phyloP scores from a whole-genome alignment of 2,329 filamentous ascomycete genomes.

The Cladosporium cucumerinum region DNA sequence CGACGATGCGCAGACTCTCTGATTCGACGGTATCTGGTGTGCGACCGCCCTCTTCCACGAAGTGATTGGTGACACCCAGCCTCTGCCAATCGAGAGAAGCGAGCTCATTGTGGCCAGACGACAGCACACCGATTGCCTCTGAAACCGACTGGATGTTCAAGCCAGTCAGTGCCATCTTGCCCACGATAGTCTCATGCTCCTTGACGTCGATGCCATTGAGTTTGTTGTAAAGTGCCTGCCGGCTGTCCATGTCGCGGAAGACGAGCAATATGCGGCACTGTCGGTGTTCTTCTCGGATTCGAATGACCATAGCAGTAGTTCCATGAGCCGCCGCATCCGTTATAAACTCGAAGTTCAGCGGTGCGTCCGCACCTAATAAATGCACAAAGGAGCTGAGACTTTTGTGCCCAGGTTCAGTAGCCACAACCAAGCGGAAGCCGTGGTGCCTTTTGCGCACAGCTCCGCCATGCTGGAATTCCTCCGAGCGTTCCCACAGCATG shows the following conservation, averaged over 20 bases:
- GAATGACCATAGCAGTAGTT: conserved; percentile 66
- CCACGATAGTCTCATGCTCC: conserved; percentile 65
- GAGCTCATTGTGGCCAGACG: conserved; percentile 40
- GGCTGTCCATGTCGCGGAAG: conserved; percentile 70
- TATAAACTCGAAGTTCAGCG: conserved; percentile 75
- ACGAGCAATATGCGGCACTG: conserved; percentile 73
- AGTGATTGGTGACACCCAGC: conserved; percentile 68
- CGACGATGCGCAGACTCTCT: conserved; percentile 70
- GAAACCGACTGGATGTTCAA: conserved; percentile 61
- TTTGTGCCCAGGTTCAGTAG: conserved; percentile 74
- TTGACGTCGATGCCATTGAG: conserved; percentile 69
- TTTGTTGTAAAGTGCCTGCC: conserved; percentile 67
- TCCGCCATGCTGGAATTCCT: conserved; percentile 66
- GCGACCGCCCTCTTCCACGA: conserved; percentile 56
- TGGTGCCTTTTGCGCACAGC: conserved; percentile 71
- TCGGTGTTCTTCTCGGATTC: conserved; percentile 62
- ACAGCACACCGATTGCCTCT: conserved; percentile 44
- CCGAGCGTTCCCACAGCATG: conserved; percentile 62
- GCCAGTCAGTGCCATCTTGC: conserved; percentile 64
- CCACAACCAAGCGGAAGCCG: conserved; percentile 73
- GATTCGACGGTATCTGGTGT: conserved; percentile 68
- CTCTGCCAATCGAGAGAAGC: conserved; percentile 60
- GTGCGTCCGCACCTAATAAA: conserved; percentile 60
- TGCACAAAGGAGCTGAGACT: conserved; percentile 75
- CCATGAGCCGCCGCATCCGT: conserved; percentile 56